Conservation (phyloP, 164 flowering plant genomes). For the Annona cherimola region DNA sequence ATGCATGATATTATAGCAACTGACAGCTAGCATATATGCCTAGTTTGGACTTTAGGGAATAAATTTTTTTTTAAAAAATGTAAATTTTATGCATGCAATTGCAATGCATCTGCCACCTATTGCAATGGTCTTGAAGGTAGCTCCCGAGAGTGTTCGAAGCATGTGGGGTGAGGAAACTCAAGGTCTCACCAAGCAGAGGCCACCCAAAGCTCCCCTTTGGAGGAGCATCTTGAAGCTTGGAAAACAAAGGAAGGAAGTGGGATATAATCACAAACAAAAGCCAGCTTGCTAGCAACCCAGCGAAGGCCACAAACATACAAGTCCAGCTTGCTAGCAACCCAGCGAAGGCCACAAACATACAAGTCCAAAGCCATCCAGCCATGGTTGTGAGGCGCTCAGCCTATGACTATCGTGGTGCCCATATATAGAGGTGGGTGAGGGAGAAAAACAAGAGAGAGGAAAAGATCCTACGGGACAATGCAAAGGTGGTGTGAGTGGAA, state of each 20-base stretch:
- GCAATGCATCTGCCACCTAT: constrained; percentile 32
- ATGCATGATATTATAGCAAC: not conserved
- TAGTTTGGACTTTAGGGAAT: no score
- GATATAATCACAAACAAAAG: constrained; percentile 29
- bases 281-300: constrained; percentile 20
- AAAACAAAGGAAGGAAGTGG: constrained; percentile 46
- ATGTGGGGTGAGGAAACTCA: constrained; percentile 62
- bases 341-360: constrained; percentile 20
- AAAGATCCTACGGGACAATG: not conserved
- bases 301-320: constrained; percentile 19
- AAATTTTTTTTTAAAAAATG: not conserved
- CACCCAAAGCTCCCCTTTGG: constrained; percentile 71
- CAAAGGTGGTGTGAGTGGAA: not conserved
- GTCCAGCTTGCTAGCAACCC: constrained; percentile 19
- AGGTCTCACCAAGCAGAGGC: constrained; percentile 71
- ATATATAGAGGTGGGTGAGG: not conserved
- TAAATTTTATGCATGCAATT: not conserved
- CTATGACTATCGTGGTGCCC: not conserved
- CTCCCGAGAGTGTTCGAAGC: constrained; percentile 46
- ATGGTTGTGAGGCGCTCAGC: constrained; percentile 2
- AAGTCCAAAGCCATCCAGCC: constrained; percentile 19
- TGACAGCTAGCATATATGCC: not conserved
- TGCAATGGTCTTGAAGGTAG: constrained; percentile 55
- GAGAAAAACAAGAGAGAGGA: not conserved
- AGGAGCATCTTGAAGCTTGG: constrained; percentile 21